Conservation (phyloP, 495 filamentous ascomycete genomes). For the Xylaria acuta region DNA sequence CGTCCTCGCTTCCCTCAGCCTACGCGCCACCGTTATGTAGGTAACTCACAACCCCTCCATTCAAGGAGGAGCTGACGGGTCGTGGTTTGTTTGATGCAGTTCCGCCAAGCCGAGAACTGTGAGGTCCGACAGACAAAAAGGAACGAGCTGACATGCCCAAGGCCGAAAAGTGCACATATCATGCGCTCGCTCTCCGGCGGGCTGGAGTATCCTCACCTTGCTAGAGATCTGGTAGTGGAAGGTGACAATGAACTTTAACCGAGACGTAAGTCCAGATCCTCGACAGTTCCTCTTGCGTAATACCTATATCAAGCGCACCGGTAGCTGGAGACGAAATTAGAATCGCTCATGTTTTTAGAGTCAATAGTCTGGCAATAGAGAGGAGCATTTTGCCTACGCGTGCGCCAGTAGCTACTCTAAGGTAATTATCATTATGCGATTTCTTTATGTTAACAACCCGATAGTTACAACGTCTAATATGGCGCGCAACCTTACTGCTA, state of each 20-base stretch:
- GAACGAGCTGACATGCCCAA: conserved; percentile 32
- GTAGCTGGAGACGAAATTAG: conserved; percentile 8
- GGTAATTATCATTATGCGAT: not conserved
- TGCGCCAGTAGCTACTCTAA: not conserved
- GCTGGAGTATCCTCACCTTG: not conserved
- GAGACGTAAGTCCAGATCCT: conserved; percentile 12
- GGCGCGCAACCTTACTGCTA: not conserved
- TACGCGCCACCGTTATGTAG: conserved; percentile 14
- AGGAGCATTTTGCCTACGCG: not conserved
- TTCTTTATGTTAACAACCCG: not conserved
- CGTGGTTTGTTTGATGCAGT: not conserved
- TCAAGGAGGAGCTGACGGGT: conserved; percentile 12
- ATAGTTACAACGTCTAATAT: not conserved
- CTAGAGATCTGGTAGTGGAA: conserved; percentile 9
- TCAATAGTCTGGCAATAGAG: conserved; percentile 9
- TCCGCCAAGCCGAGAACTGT: conserved; percentile 12
- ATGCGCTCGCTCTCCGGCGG: conserved; percentile 21
- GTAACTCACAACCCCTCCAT: not conserved
- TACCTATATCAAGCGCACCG: not conserved
- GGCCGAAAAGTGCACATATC: not conserved
- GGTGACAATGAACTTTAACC: conserved; percentile 18
- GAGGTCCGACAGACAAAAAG: not conserved
- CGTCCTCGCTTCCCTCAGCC: conserved; percentile 17
- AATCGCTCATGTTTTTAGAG: not conserved
- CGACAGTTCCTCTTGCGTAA: not conserved